Base-by-base conservation (phyloP, 2,329 filamentous ascomycete species). In the Cyphellophora attinorum region DNA sequence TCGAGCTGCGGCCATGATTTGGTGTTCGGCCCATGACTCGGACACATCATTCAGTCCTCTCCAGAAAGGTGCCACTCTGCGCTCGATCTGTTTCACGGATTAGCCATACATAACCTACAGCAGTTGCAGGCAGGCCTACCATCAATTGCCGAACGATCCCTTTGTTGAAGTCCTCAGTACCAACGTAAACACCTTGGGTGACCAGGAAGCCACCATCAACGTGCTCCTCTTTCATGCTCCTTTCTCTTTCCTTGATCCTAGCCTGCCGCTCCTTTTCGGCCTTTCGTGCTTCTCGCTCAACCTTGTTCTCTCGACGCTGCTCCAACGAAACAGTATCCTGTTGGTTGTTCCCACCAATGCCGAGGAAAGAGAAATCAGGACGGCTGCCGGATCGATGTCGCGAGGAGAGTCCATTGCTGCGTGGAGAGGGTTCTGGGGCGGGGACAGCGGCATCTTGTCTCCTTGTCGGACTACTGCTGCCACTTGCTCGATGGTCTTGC, bases 181-280 rank as follows among this genome's bases (percentile, higher is more conserved):
- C 88, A 14, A 85, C 89, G 54, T 98, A 98, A 32, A 88, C 84
- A 21, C 91, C 91, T 54, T 94, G 75, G 0, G 91, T 98, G 19
- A 98, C 91, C 31, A 98, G 64, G 61, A 80, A 98, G 14, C 91
- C 91, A 13, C 91, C 91, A 58, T 98, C 91, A 3, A 96, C 82
- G 56, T 88, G 77, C 55, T 98, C 91, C 50, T 95, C 88, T 44
- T 70, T 78, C 64, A 96, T 77, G 53, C 91, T 98, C 46, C 82
- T 74, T 58, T 94, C 88, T 31, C 91, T 76, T 57, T 98, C 91
- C 56, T 85, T 85, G 28, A 81, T 61, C 38, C 91, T 72, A 23
- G 74, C 70, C 11, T 72, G 65, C 29, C 85, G 77, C 57, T 96
- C 89, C 51, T 78, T 81, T 57, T 95, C 89, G 36, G 85, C 63